A percentile compares a stretch with the other conserved stretches of the same genome.
Conservation (phyloP, 768 basidiomycete genomes). For the Pisolithus orientalis region DNA sequence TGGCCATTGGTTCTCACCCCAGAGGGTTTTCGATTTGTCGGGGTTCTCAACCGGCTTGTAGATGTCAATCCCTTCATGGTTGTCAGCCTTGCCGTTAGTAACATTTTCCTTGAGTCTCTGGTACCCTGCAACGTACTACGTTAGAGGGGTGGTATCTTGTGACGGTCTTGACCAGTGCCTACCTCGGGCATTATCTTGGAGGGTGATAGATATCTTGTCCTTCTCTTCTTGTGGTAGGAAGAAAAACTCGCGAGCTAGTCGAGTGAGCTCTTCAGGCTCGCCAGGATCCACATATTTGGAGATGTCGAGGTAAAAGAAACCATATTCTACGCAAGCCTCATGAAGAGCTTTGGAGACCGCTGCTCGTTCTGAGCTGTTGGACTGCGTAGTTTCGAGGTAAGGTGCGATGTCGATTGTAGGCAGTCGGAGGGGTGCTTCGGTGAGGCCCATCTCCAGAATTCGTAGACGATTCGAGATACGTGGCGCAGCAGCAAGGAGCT, state of each 20-base stretch:
- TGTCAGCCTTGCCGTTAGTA: constrained; percentile 78
- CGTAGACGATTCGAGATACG: neutral
- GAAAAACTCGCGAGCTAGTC: constrained; percentile 71
- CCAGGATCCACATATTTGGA: constrained; percentile 46
- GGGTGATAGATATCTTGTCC: constrained; percentile 58
- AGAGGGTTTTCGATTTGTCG: constrained; percentile 63
- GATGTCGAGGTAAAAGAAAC: constrained; percentile 87
- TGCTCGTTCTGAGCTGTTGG: constrained; percentile 31
- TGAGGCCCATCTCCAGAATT: constrained; percentile 8
- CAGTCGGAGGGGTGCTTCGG: constrained; percentile 27
- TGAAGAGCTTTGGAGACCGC: constrained; percentile 56
- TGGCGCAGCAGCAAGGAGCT: no score
- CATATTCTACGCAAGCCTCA: constrained; percentile 66
- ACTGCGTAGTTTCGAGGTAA: constrained; percentile 39
- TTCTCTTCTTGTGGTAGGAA: constrained; percentile 68
- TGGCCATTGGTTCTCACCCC: constrained; percentile 91
- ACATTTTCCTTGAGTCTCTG: constrained; percentile 77
- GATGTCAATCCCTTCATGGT: constrained; percentile 81
- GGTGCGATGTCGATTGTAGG: constrained; percentile 74
- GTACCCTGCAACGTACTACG: constrained; percentile 52
- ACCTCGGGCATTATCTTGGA: constrained; percentile 79
- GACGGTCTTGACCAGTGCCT: constrained; percentile 1
- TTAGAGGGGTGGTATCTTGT: neutral
- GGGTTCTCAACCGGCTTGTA: constrained; percentile 68
- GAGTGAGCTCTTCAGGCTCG: constrained; percentile 61